Evolutionary conservation across 345 rosid genomes (phyloP).

Genomic region (Angophora floribunda): DNA sequence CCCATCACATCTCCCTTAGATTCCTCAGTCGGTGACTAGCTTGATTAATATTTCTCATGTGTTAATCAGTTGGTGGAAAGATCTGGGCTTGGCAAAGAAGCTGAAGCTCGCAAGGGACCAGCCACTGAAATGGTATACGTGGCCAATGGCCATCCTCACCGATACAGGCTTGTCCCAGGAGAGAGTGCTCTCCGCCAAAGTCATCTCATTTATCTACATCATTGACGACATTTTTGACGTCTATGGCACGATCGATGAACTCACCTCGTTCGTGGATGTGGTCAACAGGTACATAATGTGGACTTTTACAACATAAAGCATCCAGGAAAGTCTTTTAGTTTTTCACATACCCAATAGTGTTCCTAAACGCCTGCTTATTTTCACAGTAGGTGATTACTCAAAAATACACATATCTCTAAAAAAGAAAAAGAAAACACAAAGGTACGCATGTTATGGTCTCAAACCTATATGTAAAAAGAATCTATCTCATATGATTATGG

Average conservation of each 20-base stretch:
- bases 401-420: too few relatives aligned
- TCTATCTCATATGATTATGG: not conserved
- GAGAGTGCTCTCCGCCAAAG: slow-evolving; percentile 1
- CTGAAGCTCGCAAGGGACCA: not conserved
- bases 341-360: not conserved
- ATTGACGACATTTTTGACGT: slow-evolving; percentile 3
- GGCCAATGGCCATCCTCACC: not conserved
- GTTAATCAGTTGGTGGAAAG: slow-evolving; percentile 1
- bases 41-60: not conserved
- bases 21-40: not conserved
- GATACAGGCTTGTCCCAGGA: not conserved
- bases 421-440: too few relatives aligned
- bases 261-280: not conserved
- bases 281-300: not conserved
- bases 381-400: not conserved
- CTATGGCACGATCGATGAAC: not conserved
- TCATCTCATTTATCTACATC: not conserved
- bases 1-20: not conserved
- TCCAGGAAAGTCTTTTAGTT: not conserved
- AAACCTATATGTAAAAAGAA: not conserved
- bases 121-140: slow-evolving; percentile 4
- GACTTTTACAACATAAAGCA: not conserved
- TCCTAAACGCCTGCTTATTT: not conserved
- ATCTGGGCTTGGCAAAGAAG: not conserved
- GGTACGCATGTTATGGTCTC: not conserved